Base-by-base conservation (phyloP, 2,329 filamentous ascomycete species). In the Trichoderma koningiopsis region DNA sequence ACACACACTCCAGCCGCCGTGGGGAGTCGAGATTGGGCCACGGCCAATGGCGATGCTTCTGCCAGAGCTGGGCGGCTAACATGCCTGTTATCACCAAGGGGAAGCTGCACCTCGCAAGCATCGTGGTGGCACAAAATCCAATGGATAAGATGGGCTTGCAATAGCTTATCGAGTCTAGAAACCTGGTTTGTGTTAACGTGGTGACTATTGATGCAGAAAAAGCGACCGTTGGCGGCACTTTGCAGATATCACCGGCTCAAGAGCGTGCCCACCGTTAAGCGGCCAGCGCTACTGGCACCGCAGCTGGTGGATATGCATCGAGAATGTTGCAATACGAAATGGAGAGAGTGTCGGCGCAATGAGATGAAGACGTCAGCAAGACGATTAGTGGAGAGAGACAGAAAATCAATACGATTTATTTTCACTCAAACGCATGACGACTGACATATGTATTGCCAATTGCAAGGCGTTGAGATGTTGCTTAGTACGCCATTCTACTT, bases 1-100 rank as follows among this genome's bases (percentile, higher is more conserved):
- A 80, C 79, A 78, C 71, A 60, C 70, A 72, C 68, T 56, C 37
- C 27, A 29, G 43, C 43, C 40, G 56, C 40, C 52, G 58, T 68
- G 66, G 66, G 58, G 73, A 74, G 70, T 60, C 68, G 71, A 71
- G 69, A 71, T 70, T 57, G 70, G 62, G 40, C 47, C 16, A 52
- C 27, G 29, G 63, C 75, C 74, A 76, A 76, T 76, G 64, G 60
- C 60, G 61, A 24, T 57, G 37, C 22, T 55, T 65, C 65, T 33
- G 60, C 40, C 57, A 10, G 40, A 40, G 47, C 60, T 71, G 35
- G 70, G 70, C 70, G 70, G 70, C 68, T 71, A 71, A 55, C 16
- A 58, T 52, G 60, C 67, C 52, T 43, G 67, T 19, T 40, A n/a
- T 60, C 60, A 70, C 62, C 55, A 43, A 27, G 62, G 62, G 24